Conservation (phyloP, 306 rosid species). For the Rosa rugosa region DNA sequence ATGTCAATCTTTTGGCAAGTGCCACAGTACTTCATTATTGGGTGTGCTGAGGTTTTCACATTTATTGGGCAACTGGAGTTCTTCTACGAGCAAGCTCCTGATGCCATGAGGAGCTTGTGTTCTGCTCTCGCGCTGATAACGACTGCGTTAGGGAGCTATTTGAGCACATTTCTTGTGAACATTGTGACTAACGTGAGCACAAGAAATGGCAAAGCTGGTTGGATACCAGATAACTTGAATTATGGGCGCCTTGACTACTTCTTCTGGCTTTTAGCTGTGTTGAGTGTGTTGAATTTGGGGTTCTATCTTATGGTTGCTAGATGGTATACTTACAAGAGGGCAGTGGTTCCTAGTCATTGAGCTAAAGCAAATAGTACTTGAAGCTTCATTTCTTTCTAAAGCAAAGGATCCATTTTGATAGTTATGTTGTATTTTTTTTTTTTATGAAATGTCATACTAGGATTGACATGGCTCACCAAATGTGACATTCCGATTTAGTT, state of each 20-base stretch:
- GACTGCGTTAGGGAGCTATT: constrained; percentile 12
- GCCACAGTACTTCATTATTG: constrained; percentile 27
- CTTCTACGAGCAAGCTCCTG: constrained; percentile 34
- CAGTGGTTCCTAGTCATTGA: constrained; percentile 11
- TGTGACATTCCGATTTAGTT: not conserved
- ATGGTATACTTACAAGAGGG: constrained; percentile 30
- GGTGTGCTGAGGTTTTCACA: constrained; percentile 21
- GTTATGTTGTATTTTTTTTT: not conserved
- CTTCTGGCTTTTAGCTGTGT: constrained; percentile 16
- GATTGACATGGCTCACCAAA: not conserved
- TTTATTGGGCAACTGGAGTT: constrained; percentile 27
- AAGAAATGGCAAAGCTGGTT: constrained; percentile 15
- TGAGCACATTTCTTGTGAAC: constrained; percentile 18
- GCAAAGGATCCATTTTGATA: not conserved
- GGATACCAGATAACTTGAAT: constrained; percentile 24
- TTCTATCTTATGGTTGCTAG: constrained; percentile 24
- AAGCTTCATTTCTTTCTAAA: not conserved
- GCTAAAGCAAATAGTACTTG: not conserved
- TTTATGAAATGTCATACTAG: not conserved
- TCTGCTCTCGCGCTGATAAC: constrained; percentile 26
- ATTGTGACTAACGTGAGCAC: constrained; percentile 14
- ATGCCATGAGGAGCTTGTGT: constrained; percentile 32
- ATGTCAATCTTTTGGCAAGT: constrained; percentile 36
- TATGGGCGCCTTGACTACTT: constrained; percentile 21
- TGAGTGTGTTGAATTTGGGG: constrained; percentile 23